These are phyloP conservation scores for Fusarium austroafricanum DNA, from an alignment of 2,329 filamentous ascomycete species.

Conservation along the genomic window DNA sequence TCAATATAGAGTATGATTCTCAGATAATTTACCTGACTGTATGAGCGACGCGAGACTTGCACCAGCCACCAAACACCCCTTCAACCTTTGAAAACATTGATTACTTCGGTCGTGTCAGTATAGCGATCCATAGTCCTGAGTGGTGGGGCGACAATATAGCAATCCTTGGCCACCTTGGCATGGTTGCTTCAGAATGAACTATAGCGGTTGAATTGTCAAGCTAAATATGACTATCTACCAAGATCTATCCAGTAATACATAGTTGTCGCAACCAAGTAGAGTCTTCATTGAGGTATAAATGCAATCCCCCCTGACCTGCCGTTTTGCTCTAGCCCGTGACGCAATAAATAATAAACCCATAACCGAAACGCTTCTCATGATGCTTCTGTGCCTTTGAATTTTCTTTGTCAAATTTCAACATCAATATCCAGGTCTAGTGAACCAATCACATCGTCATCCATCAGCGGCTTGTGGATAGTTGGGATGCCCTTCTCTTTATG, in stretches of 20 bases:
- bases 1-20: background rate
- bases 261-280: background rate
- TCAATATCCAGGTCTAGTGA: slow-evolving; percentile 91
- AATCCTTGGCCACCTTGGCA: no score
- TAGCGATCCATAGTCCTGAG: no score
- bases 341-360: background rate
- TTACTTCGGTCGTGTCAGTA: no score
- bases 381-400: background rate
- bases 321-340: slow-evolving; percentile 23
- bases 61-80: no score
- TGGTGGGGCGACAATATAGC: no score
- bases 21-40: no score
- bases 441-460: slow-evolving; percentile 94
- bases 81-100: no score
- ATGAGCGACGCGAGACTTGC: no score
- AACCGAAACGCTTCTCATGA: slow-evolving; percentile 18
- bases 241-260: slow-evolving; percentile 19
- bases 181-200: background rate
- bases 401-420: slow-evolving; percentile 76
- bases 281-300: slow-evolving; percentile 7
- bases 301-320: slow-evolving; percentile 9
- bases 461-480: slow-evolving; percentile 80
- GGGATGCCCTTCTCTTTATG: slow-evolving; percentile 69
- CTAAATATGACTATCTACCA: slow-evolving; percentile 1
- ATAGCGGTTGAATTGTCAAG: background rate